phyloP scores from a whole-genome alignment of 345 rosid species.

The Euphorbia tirucalli region DNA sequence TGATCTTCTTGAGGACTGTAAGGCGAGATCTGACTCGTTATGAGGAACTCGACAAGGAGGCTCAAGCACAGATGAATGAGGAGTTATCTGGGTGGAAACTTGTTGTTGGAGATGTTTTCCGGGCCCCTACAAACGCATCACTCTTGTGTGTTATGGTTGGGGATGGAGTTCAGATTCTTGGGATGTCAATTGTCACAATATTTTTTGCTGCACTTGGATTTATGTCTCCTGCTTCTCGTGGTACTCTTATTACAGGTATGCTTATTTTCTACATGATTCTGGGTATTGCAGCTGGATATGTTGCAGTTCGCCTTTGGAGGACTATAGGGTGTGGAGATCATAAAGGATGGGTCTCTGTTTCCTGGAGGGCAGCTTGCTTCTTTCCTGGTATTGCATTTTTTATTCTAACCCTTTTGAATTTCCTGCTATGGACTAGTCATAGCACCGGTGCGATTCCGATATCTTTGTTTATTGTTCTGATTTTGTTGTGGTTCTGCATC shows the following conservation, averaged over 20 bases:
- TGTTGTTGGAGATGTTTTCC: slow-evolving; percentile 78
- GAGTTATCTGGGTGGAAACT: slow-evolving; percentile 86
- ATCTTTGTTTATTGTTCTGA: slow-evolving; percentile 47
- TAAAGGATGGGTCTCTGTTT: slow-evolving; percentile 63
- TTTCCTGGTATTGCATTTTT: slow-evolving; percentile 73
- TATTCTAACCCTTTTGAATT: slow-evolving; percentile 53
- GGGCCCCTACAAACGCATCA: slow-evolving; percentile 52
- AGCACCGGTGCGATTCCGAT: slow-evolving; percentile 77
- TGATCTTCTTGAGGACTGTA: slow-evolving; percentile 84
- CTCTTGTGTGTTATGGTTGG: slow-evolving; percentile 71
- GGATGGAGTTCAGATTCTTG: slow-evolving; percentile 72
- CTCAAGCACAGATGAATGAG: slow-evolving; percentile 91
- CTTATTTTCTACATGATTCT: slow-evolving; percentile 68
- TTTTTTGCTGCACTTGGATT: slow-evolving; percentile 76
- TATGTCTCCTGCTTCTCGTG: slow-evolving; percentile 82
- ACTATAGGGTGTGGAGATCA: slow-evolving; percentile 53
- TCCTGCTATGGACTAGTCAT: slow-evolving; percentile 64
- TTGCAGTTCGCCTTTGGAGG: slow-evolving; percentile 69
- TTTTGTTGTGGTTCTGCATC: slow-evolving; percentile 65
- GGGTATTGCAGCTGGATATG: slow-evolving; percentile 70
- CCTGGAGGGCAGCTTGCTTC: slow-evolving; percentile 73
- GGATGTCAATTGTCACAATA: slow-evolving; percentile 70
- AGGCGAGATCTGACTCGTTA: slow-evolving; percentile 82
- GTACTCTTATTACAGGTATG: slow-evolving; percentile 70
- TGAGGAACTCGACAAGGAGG: slow-evolving; percentile 89